A percentile compares a stretch with the other conserved stretches of the same genome.
These are phyloP conservation scores for Sechiopsis laciniata DNA, from an alignment of 306 rosid genomes.

Conservation along the genomic window DNA sequence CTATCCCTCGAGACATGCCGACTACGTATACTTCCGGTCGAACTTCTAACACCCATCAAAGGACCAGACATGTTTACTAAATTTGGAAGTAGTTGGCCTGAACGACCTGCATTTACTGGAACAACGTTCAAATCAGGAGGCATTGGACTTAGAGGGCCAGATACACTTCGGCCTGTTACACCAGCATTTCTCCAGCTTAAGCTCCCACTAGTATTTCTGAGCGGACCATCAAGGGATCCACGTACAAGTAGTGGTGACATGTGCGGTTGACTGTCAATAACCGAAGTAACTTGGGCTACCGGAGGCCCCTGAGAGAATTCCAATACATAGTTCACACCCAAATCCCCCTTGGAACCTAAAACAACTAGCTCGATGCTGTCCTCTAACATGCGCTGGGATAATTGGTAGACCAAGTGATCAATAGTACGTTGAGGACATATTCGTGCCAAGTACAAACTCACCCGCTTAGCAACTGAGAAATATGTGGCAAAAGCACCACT, in stretches of 20 bases:
- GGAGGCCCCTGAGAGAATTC: conserved; percentile 98
- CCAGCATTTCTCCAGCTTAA: conserved; percentile 97
- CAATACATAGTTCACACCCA: conserved; percentile 67
- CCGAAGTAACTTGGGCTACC: conserved; percentile 76
- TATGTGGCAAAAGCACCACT: conserved; percentile 99
- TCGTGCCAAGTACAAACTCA: conserved; percentile 88
- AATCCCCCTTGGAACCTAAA: conserved; percentile 63
- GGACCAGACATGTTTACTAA: conserved; percentile 98
- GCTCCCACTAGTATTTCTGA: conserved; percentile 96
- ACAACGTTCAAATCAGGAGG: conserved; percentile 87
- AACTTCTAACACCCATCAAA: conserved; percentile 94
- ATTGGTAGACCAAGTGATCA: conserved; percentile 93
- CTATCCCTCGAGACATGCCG: conserved; percentile 98
- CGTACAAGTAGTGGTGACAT: conserved; percentile 99
- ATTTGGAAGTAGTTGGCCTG: conserved; percentile 91
- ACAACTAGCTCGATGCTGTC: conserved; percentile 78
- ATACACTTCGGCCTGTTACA: conserved; percentile 89
- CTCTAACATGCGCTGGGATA: conserved; percentile 91
- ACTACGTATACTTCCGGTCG: conserved; percentile 92
- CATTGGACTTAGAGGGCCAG: conserved; percentile 96
- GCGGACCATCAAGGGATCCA: conserved; percentile 96
- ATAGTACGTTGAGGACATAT: conserved; percentile 97
- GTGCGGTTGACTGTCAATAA: conserved; percentile 90
- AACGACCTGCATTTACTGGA: conserved; percentile 81
- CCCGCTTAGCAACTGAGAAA: conserved; percentile 95